Evolutionary conservation across 1,284 basidiomycete genomes (phyloP).

Genomic region (Cystobasidiaceae sp.): DNA sequence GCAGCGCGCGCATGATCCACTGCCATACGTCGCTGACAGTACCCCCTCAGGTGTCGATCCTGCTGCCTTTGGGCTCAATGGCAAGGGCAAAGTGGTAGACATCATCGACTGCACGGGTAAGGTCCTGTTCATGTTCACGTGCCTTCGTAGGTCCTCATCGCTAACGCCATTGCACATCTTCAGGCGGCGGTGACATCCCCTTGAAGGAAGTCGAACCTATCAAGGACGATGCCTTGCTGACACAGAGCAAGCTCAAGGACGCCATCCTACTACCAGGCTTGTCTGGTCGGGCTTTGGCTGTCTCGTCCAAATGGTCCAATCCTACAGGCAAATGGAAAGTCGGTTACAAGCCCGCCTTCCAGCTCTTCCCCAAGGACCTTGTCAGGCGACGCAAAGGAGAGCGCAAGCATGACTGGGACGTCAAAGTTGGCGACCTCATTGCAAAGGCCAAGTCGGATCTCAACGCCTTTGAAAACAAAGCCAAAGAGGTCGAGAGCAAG

Average conservation of each 20-base stretch:
- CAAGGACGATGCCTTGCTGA: background rate
- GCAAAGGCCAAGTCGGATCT: slow-evolving; percentile 41
- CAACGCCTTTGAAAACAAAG: slow-evolving; percentile 33
- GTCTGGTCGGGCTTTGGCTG: slow-evolving; percentile 42
- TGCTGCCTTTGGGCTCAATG: slow-evolving; percentile 45
- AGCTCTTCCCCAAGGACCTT: slow-evolving; percentile 46
- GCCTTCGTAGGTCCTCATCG: background rate
- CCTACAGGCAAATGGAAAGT: slow-evolving; percentile 45
- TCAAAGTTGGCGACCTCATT: slow-evolving; percentile 43
- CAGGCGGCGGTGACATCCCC: slow-evolving; percentile 33
- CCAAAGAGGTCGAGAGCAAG: slow-evolving; percentile 13
- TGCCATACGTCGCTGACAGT: background rate
- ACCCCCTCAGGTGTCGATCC: slow-evolving; percentile 43
- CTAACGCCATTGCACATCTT: slow-evolving; percentile 28
- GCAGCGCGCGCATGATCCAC: background rate
- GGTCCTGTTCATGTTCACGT: background rate
- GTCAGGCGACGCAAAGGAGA: slow-evolving; percentile 43
- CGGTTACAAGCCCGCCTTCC: slow-evolving; percentile 46
- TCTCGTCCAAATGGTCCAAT: slow-evolving; percentile 41
- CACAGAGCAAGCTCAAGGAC: background rate
- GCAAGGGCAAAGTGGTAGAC: slow-evolving; percentile 46
- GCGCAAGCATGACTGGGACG: slow-evolving; percentile 43
- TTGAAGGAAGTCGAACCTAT: slow-evolving; percentile 41
- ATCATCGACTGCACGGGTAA: slow-evolving; percentile 47
- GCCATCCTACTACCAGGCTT: slow-evolving; percentile 21